Evolutionary conservation across 768 basidiomycete genomes (phyloP).

Genomic region (Auricularia heimuer): DNA sequence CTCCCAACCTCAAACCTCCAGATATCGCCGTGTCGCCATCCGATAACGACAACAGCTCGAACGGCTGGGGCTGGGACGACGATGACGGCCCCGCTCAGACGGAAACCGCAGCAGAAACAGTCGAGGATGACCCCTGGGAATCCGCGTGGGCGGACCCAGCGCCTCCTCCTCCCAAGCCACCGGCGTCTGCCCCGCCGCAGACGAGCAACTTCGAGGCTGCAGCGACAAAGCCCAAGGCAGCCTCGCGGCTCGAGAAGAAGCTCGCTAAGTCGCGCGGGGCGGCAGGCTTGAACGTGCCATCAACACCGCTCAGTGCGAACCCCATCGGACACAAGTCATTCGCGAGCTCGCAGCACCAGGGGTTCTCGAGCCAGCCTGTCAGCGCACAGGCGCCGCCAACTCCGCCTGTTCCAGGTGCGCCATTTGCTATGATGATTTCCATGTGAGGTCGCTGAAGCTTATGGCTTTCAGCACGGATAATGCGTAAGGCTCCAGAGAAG

Average conservation of each 20-base stretch:
- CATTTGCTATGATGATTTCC: not conserved
- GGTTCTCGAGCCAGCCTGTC: not conserved
- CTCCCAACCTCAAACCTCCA: not conserved
- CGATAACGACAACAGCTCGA: slow-evolving; percentile 9
- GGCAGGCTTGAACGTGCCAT: not conserved
- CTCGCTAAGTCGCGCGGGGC: slow-evolving; percentile 41
- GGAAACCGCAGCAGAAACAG: not conserved
- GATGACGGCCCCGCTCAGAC: slow-evolving; percentile 24
- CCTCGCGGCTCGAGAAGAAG: slow-evolving; percentile 49
- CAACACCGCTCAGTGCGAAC: not conserved
- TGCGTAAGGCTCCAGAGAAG: slow-evolving; percentile 18
- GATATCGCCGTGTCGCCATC: slow-evolving; percentile 11
- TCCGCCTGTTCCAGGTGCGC: not conserved
- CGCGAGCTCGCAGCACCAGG: not conserved
- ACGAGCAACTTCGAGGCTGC: not conserved
- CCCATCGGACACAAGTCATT: not conserved
- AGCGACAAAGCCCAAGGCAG: slow-evolving; percentile 32
- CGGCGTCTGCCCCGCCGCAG: slow-evolving; percentile 4
- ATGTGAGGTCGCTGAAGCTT: not conserved
- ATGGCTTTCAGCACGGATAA: not conserved
- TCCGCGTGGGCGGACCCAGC: slow-evolving; percentile 14
- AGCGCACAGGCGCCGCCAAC: not conserved
- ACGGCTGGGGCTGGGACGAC: slow-evolving; percentile 47
- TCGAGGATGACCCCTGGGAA: slow-evolving; percentile 43
- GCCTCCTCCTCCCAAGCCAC: slow-evolving; percentile 5